Evolutionary conservation across 2,329 filamentous ascomycete species (phyloP).

Genomic region (Ceratocystis destructans): DNA sequence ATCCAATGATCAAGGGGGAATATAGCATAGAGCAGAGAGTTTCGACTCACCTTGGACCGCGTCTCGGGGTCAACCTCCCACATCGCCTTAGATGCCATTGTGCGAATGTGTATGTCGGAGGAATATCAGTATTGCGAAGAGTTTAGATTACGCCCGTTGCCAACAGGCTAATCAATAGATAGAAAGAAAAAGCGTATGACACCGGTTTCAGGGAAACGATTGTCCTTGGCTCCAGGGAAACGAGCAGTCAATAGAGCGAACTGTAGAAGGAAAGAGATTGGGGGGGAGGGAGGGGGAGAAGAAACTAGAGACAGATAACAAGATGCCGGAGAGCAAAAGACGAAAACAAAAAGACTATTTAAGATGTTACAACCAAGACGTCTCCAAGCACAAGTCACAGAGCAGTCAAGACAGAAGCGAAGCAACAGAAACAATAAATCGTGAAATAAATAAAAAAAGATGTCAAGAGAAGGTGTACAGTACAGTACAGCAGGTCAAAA

Average conservation of each 20-base stretch:
- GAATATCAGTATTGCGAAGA: neutral
- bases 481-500: neutral
- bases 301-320: neutral
- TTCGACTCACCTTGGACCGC: constrained; percentile 61
- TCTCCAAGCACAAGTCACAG: neutral
- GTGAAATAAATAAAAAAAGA: neutral
- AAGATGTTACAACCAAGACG: neutral
- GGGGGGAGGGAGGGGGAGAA: neutral
- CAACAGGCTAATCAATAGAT: neutral
- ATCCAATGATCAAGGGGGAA: neutral
- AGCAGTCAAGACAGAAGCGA: neutral
- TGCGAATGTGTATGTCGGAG: constrained; percentile 15
- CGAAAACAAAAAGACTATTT: no score
- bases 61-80: constrained; percentile 99
- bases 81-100: constrained; percentile 62
- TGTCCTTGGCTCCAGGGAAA: neutral
- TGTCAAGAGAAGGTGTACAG: neutral
- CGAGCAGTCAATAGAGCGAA: neutral
- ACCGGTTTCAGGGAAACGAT: neutral
- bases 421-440: neutral
- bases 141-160: neutral
- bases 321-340: neutral
- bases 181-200: neutral
- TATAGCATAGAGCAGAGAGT: neutral
- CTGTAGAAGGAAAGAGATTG: neutral